Conservation (phyloP, 2,329 filamentous ascomycete genomes). For the Fulvia fulva region DNA sequence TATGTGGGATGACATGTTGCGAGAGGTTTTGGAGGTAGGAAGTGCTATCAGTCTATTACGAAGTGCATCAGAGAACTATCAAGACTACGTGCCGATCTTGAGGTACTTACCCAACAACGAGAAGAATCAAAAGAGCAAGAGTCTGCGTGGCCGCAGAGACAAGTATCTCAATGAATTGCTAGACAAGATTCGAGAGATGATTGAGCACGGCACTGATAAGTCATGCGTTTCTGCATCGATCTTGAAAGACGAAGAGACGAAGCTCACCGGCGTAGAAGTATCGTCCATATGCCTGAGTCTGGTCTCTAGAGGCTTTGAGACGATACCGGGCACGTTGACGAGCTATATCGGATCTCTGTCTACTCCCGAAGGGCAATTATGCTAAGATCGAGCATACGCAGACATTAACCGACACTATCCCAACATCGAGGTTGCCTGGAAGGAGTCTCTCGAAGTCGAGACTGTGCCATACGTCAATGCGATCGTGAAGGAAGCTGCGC, state of each 20-base stretch:
- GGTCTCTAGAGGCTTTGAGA: constrained; percentile 54
- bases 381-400: constrained; percentile 51
- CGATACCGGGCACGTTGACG: constrained; percentile 52
- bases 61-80: constrained; percentile 51
- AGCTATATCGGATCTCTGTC: constrained; percentile 49
- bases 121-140: constrained; percentile 47
- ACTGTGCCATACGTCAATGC: constrained; percentile 47
- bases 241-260: constrained; percentile 52
- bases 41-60: constrained; percentile 50
- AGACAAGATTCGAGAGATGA: constrained; percentile 50
- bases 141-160: constrained; percentile 47
- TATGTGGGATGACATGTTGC: constrained; percentile 49
- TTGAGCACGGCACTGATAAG: constrained; percentile 49
- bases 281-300: constrained; percentile 52
- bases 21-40: constrained; percentile 52
- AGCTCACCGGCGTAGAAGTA: constrained; percentile 51
- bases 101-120: constrained; percentile 51
- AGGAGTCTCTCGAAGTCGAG: constrained; percentile 42
- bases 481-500: constrained; percentile 51
- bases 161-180: constrained; percentile 49
- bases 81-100: constrained; percentile 51
- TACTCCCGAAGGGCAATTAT: constrained; percentile 47
- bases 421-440: constrained; percentile 47
- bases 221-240: constrained; percentile 54
- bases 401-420: constrained; percentile 50